Percentiles rank a stretch among this genome's conserved stretches.
Conservation (phyloP, 2,329 filamentous ascomycete species). For the Penicillium sp. region DNA sequence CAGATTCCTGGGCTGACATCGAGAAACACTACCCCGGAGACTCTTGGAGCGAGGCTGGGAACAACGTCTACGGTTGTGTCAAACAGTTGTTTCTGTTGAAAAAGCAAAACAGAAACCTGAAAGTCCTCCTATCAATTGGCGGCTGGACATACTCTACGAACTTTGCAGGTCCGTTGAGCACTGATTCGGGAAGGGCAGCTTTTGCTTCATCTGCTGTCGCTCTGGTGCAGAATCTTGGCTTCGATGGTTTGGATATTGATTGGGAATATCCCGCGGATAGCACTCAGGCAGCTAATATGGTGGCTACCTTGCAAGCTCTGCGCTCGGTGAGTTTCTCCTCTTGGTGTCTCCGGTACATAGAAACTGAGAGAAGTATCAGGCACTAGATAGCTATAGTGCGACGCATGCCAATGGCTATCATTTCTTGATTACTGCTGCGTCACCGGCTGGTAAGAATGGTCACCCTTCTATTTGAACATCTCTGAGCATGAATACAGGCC, state of each 20-base stretch:
- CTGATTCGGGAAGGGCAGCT: slow-evolving; percentile 60
- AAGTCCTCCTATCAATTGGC: slow-evolving; percentile 79
- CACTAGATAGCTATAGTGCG: slow-evolving; percentile 47
- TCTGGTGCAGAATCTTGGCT: slow-evolving; percentile 78
- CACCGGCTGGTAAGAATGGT: slow-evolving; percentile 43
- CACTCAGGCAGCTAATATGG: slow-evolving; percentile 39
- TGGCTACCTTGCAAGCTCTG: slow-evolving; percentile 38
- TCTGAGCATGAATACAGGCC: slow-evolving; percentile 32
- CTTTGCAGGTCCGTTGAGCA: slow-evolving; percentile 71
- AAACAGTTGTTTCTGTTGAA: slow-evolving; percentile 79
- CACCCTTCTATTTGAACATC: not conserved
- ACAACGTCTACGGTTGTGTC: slow-evolving; percentile 74
- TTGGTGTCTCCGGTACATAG: too few species aligned
- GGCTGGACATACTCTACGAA: slow-evolving; percentile 81
- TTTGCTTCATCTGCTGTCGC: slow-evolving; percentile 76
- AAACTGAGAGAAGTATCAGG: slow-evolving; percentile 25
- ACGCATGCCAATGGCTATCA: slow-evolving; percentile 44
- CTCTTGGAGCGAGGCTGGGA: slow-evolving; percentile 69
- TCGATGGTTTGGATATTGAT: slow-evolving; percentile 57
- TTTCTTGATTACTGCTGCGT: slow-evolving; percentile 53
- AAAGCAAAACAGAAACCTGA: slow-evolving; percentile 74
- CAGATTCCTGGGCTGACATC: slow-evolving; percentile 69
- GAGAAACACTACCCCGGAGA: slow-evolving; percentile 72
- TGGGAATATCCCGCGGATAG: slow-evolving; percentile 46
- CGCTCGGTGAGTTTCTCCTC: slow-evolving; percentile 32